A percentile compares a stretch with the other conserved stretches of the same genome.
Evolutionary conservation across 2,329 filamentous ascomycete species (phyloP).

Genomic region (Trichoderma sp.): DNA sequence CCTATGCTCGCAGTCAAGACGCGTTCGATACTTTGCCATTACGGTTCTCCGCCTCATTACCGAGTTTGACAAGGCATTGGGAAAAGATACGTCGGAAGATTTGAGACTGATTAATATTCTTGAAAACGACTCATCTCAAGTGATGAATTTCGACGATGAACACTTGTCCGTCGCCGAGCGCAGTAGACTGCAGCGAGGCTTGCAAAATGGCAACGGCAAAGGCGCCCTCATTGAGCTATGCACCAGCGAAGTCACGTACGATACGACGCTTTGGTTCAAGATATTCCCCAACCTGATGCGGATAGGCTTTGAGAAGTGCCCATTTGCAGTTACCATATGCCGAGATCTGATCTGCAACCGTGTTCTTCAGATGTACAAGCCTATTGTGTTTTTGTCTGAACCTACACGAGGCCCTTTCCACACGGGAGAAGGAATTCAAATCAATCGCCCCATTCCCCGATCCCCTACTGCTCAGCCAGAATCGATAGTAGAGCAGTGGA

Average conservation of each 20-base stretch:
- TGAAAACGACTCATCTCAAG: constrained; percentile 82
- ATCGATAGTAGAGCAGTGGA: constrained; percentile 95
- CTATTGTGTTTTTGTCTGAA: constrained; percentile 79
- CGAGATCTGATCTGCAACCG: constrained; percentile 91
- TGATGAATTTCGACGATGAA: constrained; percentile 92
- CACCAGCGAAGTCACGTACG: constrained; percentile 92
- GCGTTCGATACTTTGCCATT: constrained; percentile 87
- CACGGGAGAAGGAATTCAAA: constrained; percentile 55
- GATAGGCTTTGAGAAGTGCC: constrained; percentile 87
- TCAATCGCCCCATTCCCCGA: constrained; percentile 54
- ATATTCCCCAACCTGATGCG: constrained; percentile 94
- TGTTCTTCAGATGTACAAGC: constrained; percentile 88
- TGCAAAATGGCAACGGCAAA: constrained; percentile 80
- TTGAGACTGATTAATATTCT: constrained; percentile 85
- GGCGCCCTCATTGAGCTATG: constrained; percentile 91
- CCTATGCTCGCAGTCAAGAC: constrained; percentile 89
- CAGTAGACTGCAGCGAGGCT: constrained; percentile 86
- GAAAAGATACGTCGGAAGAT: constrained; percentile 63
- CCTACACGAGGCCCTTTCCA: constrained; percentile 67
- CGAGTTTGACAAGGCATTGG: constrained; percentile 88
- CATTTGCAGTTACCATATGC: constrained; percentile 86
- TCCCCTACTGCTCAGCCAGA: constrained; percentile 76
- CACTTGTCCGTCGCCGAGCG: constrained; percentile 88
- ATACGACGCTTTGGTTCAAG: constrained; percentile 95
- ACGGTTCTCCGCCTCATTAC: constrained; percentile 89